Percentiles rank a stretch among this genome's conserved stretches.
Conservation (phyloP, 2,329 filamentous ascomycete genomes). For the Cryphonectria parasitica region DNA sequence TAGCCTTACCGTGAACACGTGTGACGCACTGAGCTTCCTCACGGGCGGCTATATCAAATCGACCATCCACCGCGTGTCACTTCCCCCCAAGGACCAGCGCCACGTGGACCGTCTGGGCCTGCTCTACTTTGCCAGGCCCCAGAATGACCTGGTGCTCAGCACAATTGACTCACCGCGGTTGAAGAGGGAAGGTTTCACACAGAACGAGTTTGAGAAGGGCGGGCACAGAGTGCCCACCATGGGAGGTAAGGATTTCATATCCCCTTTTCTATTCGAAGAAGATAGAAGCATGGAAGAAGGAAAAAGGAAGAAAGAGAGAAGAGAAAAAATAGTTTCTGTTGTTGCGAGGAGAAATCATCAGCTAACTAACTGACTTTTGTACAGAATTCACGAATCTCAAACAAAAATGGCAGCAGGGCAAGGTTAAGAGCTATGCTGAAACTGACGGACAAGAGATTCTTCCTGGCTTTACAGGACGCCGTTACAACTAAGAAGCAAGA, state of each 20-base stretch:
- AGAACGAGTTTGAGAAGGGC: conserved; percentile 45
- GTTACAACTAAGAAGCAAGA: neutral
- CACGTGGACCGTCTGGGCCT: conserved; percentile 53
- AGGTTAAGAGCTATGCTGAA: conserved; percentile 29
- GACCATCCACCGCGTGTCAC: conserved; percentile 42
- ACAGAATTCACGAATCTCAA: conserved; percentile 42
- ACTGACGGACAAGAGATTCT: conserved; percentile 40
- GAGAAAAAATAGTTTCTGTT: neutral
- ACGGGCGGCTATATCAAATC: conserved; percentile 48
- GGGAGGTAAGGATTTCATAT: conserved; percentile 33
- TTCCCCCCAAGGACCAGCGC: conserved; percentile 46
- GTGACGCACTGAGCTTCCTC: conserved; percentile 48
- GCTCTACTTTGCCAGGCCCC: conserved; percentile 54
- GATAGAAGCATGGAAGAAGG: no score
- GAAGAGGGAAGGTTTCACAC: conserved; percentile 38
- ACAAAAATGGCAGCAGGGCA: conserved; percentile 44
- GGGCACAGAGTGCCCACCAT: conserved; percentile 39
- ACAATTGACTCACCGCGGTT: conserved; percentile 45
- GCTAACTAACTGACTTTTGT: neutral
- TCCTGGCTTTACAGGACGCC: conserved; percentile 39
- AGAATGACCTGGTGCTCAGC: conserved; percentile 43
- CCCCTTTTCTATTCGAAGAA: neutral
- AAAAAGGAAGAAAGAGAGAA: neutral
- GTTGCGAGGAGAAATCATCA: neutral
- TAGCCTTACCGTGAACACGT: conserved; percentile 52